Evolutionary conservation across 257 asterid genomes (phyloP), one percentile per base, ranked within the genome.

Genomic region (Cinchona pubescens): DNA sequence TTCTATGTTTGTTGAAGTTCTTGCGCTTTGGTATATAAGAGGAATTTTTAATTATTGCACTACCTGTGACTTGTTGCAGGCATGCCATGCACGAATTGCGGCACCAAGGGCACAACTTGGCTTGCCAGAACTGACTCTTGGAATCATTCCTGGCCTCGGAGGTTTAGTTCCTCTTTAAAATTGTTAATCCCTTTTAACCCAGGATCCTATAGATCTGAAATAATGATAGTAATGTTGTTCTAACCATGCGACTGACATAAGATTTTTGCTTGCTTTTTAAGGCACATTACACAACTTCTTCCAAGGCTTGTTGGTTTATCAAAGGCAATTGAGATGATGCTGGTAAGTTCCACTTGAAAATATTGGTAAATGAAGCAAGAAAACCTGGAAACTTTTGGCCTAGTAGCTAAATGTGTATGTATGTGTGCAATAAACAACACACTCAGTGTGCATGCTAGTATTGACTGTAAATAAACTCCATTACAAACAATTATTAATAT

Each of bases 251-350:
- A 42, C 63, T 56, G 19, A 14, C 53, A 27, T 48, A 18, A 32
- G 49, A 69, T 34, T 37, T n/a, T 21, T 79, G 76, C 49, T 83
- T 46, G 76, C 74, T 75, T 74, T 80, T 67, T 76, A 37, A 95
- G 99, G 99, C 59, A 95, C n/a, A n/a, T n/a, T n/a, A n/a, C 99
- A 67, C 98, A 92, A 75, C 96, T 94, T 76, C 97, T 95, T 80
- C 99, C 99, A 40, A 88, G 98, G 89, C 94, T 95, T 35, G 83
- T 91, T 65, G 99, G 99, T 74, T 84, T 95, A 82, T 84, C 92
- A 53, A 91, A 92, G 83, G 96, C 98, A 73, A 79, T 95, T 83
- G 96, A 88, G 35, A 84, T 90, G 72, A 88, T 95, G 89, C 88
- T 95, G 99, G 99, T 95, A 88, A 74, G 90, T 80, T 81, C 74